phyloP scores from a whole-genome alignment of 2,329 filamentous ascomycete species.

The Ophiostoma novo-ulmi region DNA sequence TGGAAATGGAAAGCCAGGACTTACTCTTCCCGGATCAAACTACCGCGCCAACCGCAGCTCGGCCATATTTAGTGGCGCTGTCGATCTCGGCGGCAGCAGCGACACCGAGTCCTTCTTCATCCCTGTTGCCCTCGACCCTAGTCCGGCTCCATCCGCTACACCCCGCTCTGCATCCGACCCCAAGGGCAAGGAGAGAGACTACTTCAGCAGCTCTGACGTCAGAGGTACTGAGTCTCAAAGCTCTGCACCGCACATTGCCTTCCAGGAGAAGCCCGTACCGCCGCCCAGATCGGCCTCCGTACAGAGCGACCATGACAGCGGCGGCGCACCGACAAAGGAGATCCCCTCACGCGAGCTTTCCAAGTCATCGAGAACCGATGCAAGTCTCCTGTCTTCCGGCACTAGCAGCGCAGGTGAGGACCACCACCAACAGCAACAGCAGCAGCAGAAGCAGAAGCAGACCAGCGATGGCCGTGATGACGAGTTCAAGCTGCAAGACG shows the following conservation, averaged over 20 bases:
- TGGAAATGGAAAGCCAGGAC: constrained; percentile 25
- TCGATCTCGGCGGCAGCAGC: constrained; percentile 40
- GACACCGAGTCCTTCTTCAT: constrained; percentile 69
- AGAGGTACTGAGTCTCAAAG: constrained; percentile 46
- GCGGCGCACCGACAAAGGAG: constrained; percentile 45
- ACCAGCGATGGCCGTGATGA: constrained; percentile 43
- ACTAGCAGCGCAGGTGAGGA: constrained; percentile 36
- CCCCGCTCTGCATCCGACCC: constrained; percentile 50
- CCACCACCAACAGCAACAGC: neutral
- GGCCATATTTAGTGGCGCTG: constrained; percentile 46
- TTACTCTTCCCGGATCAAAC: constrained; percentile 67
- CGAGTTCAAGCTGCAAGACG: constrained; percentile 75
- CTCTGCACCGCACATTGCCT: constrained; percentile 83
- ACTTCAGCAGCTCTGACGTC: constrained; percentile 45
- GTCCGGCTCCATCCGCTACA: constrained; percentile 52
- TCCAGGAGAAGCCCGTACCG: constrained; percentile 74
- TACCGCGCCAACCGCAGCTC: constrained; percentile 78
- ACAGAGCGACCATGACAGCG: constrained; percentile 52
- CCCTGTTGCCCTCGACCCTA: constrained; percentile 68
- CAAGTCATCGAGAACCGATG: constrained; percentile 40
- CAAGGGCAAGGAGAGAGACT: constrained; percentile 50
- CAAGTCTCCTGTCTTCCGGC: constrained; percentile 33
- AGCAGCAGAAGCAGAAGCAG: constrained; percentile 32
- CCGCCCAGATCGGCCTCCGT: neutral
- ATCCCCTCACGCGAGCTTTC: constrained; percentile 45